Conservation (phyloP, 352 stramenopile genomes). For the Pythium graminicola region DNA sequence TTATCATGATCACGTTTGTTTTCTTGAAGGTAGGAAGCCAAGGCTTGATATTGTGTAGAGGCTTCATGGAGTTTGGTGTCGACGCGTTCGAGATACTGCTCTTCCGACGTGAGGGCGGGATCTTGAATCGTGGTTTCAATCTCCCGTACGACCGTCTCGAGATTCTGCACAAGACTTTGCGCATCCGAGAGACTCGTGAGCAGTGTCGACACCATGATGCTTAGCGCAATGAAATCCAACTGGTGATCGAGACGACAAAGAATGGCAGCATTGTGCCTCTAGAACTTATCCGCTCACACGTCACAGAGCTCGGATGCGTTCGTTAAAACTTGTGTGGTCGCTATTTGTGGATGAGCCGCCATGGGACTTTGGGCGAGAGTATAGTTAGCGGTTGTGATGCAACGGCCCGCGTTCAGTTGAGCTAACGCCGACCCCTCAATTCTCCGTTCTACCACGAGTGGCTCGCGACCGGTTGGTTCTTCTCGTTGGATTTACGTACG, state of each 20-base stretch:
- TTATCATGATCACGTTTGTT: conserved; percentile 51
- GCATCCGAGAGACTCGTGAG: conserved; percentile 47
- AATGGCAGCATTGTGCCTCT: no score
- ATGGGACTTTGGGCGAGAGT: not conserved
- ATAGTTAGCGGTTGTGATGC: not conserved
- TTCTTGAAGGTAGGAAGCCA: conserved; percentile 55
- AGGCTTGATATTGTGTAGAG: conserved; percentile 49
- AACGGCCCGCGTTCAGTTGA: no score
- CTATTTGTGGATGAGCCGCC: not conserved
- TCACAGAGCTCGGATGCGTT: no score
- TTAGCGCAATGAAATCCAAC: not conserved
- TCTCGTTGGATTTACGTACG: not conserved
- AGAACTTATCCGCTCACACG: not conserved
- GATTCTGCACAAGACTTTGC: conserved; percentile 25
- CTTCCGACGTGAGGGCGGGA: conserved; percentile 37
- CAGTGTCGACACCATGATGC: conserved; percentile 4
- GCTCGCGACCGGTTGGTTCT: not conserved
- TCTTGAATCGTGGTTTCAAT: conserved; percentile 34
- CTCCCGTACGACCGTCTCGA: conserved; percentile 31
- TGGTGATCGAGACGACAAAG: no score
- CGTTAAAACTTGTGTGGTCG: not conserved
- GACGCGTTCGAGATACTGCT: conserved; percentile 45
- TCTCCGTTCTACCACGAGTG: conserved; percentile 9
- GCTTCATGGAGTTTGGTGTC: conserved; percentile 49
- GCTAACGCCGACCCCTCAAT: conserved; percentile 9